Conservation (phyloP, 2,329 filamentous ascomycete species). For the Botryotinia narcissicola region DNA sequence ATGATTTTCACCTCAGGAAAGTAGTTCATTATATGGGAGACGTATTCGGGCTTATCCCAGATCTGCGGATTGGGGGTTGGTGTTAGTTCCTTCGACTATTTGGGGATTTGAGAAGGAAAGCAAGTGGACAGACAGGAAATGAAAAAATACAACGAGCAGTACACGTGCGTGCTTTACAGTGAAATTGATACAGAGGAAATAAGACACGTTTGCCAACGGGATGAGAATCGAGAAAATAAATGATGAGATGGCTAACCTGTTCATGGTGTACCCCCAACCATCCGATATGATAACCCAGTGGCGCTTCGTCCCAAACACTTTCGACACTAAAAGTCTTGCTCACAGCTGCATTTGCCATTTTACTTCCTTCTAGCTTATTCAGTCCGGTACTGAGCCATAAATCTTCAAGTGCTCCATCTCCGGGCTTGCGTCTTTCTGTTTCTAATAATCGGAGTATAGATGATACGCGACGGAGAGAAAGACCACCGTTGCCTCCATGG, state of each 20-base stretch:
- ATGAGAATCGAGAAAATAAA: background rate
- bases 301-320: slow-evolving; percentile 48
- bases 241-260: slow-evolving; percentile 9
- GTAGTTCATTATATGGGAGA: slow-evolving; percentile 52
- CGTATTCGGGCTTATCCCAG: slow-evolving; percentile 46
- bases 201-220: background rate
- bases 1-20: slow-evolving; percentile 56
- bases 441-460: slow-evolving; percentile 48
- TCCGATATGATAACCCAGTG: slow-evolving; percentile 55
- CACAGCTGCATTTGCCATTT: slow-evolving; percentile 43
- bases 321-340: slow-evolving; percentile 50
- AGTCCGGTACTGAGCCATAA: slow-evolving; percentile 54
- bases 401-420: slow-evolving; percentile 51
- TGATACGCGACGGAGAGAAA: slow-evolving; percentile 53
- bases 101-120: no score
- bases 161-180: background rate
- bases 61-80: slow-evolving; percentile 39
- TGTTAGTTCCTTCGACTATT: background rate
- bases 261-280: slow-evolving; percentile 42
- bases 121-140: no score
- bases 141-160: background rate
- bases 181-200: background rate
- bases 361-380: slow-evolving; percentile 47
- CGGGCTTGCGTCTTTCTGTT: slow-evolving; percentile 50
- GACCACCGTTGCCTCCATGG: slow-evolving; percentile 53